A percentile compares a stretch with the other conserved stretches of the same genome.
These are phyloP conservation scores for Elsinoe necatrix DNA, from an alignment of 2,329 filamentous ascomycete species.

Conservation along the genomic window DNA sequence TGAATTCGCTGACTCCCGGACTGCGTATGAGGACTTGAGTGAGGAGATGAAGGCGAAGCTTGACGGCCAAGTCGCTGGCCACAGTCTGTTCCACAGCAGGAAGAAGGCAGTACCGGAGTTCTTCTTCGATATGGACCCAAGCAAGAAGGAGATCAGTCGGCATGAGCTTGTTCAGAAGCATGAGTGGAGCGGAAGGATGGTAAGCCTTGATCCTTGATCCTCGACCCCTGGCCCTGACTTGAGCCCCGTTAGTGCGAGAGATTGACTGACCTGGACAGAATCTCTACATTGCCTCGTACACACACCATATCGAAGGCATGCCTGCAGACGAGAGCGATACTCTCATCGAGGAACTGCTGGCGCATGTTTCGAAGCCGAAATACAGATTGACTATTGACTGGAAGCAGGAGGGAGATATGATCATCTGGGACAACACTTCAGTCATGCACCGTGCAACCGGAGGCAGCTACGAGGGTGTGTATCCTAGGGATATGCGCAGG, in stretches of 20 bases:
- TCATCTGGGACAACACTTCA: not conserved
- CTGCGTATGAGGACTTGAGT: constrained; percentile 43
- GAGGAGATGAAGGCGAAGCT: constrained; percentile 30
- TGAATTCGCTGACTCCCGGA: constrained; percentile 46
- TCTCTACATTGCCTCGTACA: constrained; percentile 5
- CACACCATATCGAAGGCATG: constrained; percentile 6
- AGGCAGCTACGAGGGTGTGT: not conserved
- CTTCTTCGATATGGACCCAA: constrained; percentile 40
- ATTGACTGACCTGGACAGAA: not conserved
- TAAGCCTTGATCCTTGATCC: too few relatives aligned
- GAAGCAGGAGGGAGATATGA: constrained; percentile 6
- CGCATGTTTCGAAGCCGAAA: constrained; percentile 1
- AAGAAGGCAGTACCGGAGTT: constrained; percentile 44
- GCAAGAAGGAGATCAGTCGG: constrained; percentile 31
- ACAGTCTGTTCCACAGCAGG: constrained; percentile 46
- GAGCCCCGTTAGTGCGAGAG: too few relatives aligned
- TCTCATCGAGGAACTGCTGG: constrained; percentile 1
- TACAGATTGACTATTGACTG: not conserved
- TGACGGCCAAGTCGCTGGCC: constrained; percentile 36
- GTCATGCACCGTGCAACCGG: not conserved
- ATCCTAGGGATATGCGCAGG: constrained; percentile 1
- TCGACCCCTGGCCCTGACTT: too few relatives aligned
- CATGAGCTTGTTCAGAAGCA: constrained; percentile 47
- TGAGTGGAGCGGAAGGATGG: constrained; percentile 42
- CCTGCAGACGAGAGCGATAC: not conserved